Evolutionary conservation across 2,329 filamentous ascomycete genomes (phyloP).

Genomic region (Cordyceps farinosa): DNA sequence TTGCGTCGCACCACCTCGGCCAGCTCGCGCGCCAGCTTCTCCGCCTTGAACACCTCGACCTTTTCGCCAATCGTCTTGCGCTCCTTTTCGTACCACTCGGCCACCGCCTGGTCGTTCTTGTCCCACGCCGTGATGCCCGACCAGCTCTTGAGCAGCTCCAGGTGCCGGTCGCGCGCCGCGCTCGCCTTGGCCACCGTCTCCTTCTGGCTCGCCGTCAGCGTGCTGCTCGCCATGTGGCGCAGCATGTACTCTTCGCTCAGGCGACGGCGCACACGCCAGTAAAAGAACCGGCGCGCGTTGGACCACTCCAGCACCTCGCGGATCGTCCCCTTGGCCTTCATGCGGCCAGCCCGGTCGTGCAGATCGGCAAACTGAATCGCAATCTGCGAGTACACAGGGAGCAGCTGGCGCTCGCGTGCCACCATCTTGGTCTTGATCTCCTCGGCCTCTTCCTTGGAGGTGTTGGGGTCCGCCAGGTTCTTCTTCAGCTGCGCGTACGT

Average conservation of each 20-base stretch:
- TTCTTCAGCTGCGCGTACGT: constrained; percentile 81
- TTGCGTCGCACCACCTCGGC: constrained; percentile 43
- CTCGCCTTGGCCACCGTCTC: constrained; percentile 40
- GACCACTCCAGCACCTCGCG: constrained; percentile 80
- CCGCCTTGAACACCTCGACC: constrained; percentile 78
- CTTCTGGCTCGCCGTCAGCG: constrained; percentile 28
- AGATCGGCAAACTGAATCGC: constrained; percentile 96
- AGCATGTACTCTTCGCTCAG: constrained; percentile 97
- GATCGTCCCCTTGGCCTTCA: constrained; percentile 96
- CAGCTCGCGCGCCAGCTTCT: constrained; percentile 54
- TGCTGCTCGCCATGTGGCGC: constrained; percentile 69
- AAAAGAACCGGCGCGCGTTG: constrained; percentile 94
- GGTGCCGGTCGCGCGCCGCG: constrained; percentile 61
- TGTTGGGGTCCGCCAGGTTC: constrained; percentile 58
- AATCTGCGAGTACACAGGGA: constrained; percentile 93
- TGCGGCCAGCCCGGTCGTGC: constrained; percentile 93
- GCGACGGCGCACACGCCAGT: constrained; percentile 96
- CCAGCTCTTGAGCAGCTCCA: constrained; percentile 79
- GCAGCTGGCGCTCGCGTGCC: constrained; percentile 78
- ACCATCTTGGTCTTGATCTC: constrained; percentile 81
- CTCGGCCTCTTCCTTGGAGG: constrained; percentile 70
- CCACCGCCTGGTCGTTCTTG: constrained; percentile 75
- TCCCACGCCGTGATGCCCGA: constrained; percentile 73
- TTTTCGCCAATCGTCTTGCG: constrained; percentile 76
- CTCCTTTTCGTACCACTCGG: constrained; percentile 96